Evolutionary conservation across 768 basidiomycete species (phyloP).

Genomic region (Trametes villosa): DNA sequence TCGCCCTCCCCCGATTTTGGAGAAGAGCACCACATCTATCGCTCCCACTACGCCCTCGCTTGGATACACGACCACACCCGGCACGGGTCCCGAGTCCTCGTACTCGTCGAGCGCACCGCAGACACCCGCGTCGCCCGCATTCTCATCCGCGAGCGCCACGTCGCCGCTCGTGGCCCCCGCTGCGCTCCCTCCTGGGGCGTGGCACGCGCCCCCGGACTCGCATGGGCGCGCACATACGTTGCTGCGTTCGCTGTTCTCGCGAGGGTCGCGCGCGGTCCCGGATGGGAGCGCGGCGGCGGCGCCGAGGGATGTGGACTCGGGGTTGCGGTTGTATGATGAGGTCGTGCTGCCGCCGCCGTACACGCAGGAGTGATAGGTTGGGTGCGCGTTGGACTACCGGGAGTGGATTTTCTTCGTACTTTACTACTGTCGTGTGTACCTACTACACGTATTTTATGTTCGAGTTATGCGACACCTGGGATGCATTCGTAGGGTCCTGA

Average conservation of each 20-base stretch:
- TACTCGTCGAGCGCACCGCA: background rate
- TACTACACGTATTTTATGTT: background rate
- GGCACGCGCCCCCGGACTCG: conserved; percentile 9
- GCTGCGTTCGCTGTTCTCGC: conserved; percentile 3
- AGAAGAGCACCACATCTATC: background rate
- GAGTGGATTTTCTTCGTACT: no score
- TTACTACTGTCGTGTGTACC: background rate
- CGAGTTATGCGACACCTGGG: no score
- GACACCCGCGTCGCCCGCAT: background rate
- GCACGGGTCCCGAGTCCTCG: no score
- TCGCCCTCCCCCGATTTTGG: background rate
- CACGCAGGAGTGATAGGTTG: background rate
- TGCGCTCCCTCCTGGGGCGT: conserved; percentile 1
- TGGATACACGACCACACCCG: background rate
- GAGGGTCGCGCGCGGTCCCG: background rate
- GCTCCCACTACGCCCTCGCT: background rate
- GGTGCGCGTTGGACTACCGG: no score
- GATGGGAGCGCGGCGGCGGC: background rate
- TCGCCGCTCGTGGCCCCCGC: background rate
- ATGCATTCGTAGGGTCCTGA: no score
- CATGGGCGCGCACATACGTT: conserved; percentile 11
- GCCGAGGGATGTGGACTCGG: conserved; percentile 14
- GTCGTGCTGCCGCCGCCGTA: background rate
- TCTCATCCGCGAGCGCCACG: background rate
- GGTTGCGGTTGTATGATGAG: conserved; percentile 11